These are phyloP conservation scores for Cladophialophora exuberans DNA, from an alignment of 2,329 filamentous ascomycete genomes.

Conservation along the genomic window DNA sequence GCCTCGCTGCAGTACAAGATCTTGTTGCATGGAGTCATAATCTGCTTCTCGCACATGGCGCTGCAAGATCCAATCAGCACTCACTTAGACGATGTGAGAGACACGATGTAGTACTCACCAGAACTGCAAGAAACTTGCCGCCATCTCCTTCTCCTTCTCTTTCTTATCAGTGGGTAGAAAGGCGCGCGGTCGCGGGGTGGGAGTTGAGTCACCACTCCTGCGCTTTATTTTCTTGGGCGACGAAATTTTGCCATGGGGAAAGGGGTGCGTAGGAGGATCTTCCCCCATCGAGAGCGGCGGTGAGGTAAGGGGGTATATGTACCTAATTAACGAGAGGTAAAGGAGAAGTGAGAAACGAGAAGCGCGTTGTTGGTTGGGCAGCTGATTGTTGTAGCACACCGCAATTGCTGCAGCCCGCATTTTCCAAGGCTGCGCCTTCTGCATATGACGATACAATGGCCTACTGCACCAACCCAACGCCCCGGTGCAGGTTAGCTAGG, in stretches of 20 bases:
- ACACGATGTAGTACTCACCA: slow-evolving; percentile 41
- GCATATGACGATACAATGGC: slow-evolving; percentile 9
- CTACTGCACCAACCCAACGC: background rate
- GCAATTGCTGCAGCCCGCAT: slow-evolving; percentile 1
- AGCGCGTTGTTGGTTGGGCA: slow-evolving; percentile 11
- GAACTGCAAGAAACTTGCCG: slow-evolving; percentile 49
- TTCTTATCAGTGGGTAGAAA: slow-evolving; percentile 17
- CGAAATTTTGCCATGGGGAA: slow-evolving; percentile 20
- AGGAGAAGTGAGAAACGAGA: background rate
- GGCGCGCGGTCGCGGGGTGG: slow-evolving; percentile 9
- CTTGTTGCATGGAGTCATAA: slow-evolving; percentile 62
- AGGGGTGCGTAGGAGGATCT: slow-evolving; percentile 3
- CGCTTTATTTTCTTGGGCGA: slow-evolving; percentile 23
- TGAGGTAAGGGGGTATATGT: slow-evolving; percentile 10
- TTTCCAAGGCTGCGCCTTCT: slow-evolving; percentile 8
- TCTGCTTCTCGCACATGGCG: slow-evolving; percentile 68
- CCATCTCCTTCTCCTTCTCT: slow-evolving; percentile 41
- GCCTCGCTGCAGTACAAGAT: slow-evolving; percentile 68
- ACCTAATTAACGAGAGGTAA: background rate
- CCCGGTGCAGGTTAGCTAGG: slow-evolving; percentile 1
- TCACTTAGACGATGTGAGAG: background rate
- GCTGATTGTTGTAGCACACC: slow-evolving; percentile 13
- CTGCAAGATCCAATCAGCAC: slow-evolving; percentile 43
- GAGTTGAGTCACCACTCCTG: slow-evolving; percentile 21
- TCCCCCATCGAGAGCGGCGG: slow-evolving; percentile 29